phyloP scores from a whole-genome alignment of 805 yeast species.

The Kluyveromyces nonfermentans region DNA sequence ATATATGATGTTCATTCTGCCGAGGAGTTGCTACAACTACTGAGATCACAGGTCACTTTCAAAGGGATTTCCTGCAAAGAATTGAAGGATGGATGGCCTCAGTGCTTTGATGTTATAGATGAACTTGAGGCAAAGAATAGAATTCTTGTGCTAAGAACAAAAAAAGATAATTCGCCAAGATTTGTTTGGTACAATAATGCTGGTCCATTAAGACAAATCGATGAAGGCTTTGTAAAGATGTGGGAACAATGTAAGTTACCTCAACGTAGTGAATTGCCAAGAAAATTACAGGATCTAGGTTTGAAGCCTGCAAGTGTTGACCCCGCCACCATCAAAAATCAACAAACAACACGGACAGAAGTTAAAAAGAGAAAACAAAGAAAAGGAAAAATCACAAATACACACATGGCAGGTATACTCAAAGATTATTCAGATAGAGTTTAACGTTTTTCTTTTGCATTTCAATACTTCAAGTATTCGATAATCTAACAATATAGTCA shows the following conservation, averaged over 20 bases:
- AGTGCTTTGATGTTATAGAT: conserved; percentile 69
- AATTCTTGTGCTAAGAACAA: conserved; percentile 76
- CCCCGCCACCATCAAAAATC: conserved; percentile 80
- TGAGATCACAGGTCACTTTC: conserved; percentile 75
- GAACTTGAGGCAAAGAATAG: conserved; percentile 70
- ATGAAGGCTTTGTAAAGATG: conserved; percentile 69
- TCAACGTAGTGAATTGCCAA: conserved; percentile 69
- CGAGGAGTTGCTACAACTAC: conserved; percentile 62
- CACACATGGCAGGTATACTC: conserved; percentile 92
- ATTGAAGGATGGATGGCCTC: conserved; percentile 78
- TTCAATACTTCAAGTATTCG: not conserved
- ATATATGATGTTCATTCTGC: conserved; percentile 78
- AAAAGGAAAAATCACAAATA: conserved; percentile 87
- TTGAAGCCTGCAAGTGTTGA: conserved; percentile 96
- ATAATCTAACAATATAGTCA: no score
- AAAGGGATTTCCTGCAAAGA: conserved; percentile 81
- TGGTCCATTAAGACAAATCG: conserved; percentile 54
- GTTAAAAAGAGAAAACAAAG: conserved; percentile 87
- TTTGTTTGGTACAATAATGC: conserved; percentile 87
- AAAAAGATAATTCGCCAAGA: conserved; percentile 90
- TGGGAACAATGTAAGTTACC: conserved; percentile 82
- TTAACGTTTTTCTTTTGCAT: conserved; percentile 6
- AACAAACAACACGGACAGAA: conserved; percentile 38
- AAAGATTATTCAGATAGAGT: conserved; percentile 58
- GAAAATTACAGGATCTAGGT: conserved; percentile 69